Evolutionary conservation across 2,329 filamentous ascomycete genomes (phyloP).

Genomic region (Penicillium sp.): DNA sequence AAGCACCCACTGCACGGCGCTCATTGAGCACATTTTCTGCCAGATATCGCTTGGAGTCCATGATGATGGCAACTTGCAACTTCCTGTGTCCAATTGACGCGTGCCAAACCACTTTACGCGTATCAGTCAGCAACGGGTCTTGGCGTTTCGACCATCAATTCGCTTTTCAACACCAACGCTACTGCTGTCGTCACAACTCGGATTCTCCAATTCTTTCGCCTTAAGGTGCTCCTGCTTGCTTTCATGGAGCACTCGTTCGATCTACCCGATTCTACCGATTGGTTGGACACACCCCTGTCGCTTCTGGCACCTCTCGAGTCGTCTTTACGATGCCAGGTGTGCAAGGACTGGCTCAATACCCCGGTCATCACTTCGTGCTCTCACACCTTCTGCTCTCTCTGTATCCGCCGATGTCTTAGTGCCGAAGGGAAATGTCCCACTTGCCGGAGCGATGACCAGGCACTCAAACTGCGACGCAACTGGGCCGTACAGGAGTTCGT

Average conservation of each 20-base stretch:
- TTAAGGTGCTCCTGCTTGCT: background rate
- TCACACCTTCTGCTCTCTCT: conserved; percentile 95
- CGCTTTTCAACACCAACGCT: too few relatives aligned
- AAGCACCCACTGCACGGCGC: conserved; percentile 57
- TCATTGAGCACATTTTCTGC: conserved; percentile 72
- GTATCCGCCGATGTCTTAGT: conserved; percentile 79
- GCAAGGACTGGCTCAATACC: conserved; percentile 93
- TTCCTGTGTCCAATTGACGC: conserved; percentile 25
- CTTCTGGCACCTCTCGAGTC: conserved; percentile 59
- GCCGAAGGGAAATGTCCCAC: conserved; percentile 81
- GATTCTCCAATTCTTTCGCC: too few relatives aligned
- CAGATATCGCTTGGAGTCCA: conserved; percentile 65
- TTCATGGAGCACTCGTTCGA: conserved; percentile 36
- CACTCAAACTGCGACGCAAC: conserved; percentile 77
- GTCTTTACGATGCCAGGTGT: conserved; percentile 87
- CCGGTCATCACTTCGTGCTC: conserved; percentile 92
- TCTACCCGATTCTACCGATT: conserved; percentile 45
- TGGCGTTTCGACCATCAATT: too few relatives aligned
- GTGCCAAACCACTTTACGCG: conserved; percentile 40
- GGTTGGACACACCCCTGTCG: conserved; percentile 44
- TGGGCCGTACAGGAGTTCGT: conserved; percentile 80
- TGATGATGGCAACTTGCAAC: conserved; percentile 21
- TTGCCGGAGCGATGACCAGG: conserved; percentile 73
- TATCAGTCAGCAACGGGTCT: conserved; percentile 40
- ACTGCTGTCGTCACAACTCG: too few relatives aligned